These are phyloP conservation scores for Lasiosphaeria miniovina DNA, from an alignment of 495 filamentous ascomycete species.

Conservation along the genomic window DNA sequence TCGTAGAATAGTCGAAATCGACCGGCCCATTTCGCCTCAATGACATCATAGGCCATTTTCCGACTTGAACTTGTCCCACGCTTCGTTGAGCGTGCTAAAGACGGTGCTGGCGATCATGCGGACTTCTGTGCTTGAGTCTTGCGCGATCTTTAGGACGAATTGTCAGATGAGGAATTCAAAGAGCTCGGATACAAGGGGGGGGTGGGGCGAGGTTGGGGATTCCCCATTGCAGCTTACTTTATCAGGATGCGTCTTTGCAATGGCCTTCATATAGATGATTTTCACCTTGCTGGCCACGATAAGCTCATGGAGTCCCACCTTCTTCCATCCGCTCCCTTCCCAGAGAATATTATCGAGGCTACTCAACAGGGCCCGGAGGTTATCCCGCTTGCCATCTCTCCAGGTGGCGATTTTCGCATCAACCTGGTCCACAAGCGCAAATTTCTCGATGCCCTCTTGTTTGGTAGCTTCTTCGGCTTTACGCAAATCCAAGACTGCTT, in stretches of 20 bases:
- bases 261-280: constrained; percentile 97
- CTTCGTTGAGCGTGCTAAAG: constrained; percentile 91
- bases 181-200: neutral
- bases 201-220: too few species aligned
- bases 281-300: constrained; percentile 91
- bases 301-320: constrained; percentile 88
- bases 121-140: constrained; percentile 88
- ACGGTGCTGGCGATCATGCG: constrained; percentile 88
- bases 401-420: constrained; percentile 73
- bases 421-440: constrained; percentile 80
- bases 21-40: neutral
- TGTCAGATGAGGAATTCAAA: neutral
- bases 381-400: constrained; percentile 87
- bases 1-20: too few species aligned
- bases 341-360: constrained; percentile 88
- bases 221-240: constrained; percentile 63
- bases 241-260: constrained; percentile 96
- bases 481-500: constrained; percentile 74
- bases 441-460: constrained; percentile 83
- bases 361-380: constrained; percentile 82
- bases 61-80: constrained; percentile 95
- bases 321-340: constrained; percentile 93
- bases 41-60: constrained; percentile 70
- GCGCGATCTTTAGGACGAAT: constrained; percentile 61
- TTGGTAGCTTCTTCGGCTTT: constrained; percentile 81